Conservation (phyloP, 2,329 filamentous ascomycete species). For the Paraconiothyrium sp. region DNA sequence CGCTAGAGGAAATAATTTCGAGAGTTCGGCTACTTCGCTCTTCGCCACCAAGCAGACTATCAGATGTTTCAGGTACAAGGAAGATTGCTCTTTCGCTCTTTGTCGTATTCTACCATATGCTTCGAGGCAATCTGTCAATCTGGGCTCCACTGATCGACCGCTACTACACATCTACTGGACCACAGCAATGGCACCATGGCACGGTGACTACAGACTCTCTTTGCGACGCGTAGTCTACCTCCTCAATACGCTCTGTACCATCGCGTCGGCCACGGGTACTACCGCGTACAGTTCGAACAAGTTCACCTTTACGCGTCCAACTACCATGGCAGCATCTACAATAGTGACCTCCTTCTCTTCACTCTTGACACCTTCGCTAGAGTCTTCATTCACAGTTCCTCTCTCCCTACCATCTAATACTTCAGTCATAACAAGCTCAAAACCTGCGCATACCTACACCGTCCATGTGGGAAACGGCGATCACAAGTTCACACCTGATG, state of each 20-base stretch:
- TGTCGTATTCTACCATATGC: not conserved
- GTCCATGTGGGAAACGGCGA: constrained; percentile 51
- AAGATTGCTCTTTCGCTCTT: not conserved
- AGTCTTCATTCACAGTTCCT: not conserved
- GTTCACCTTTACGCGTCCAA: not conserved
- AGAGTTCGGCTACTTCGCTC: not conserved
- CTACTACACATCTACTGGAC: not conserved
- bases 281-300: not conserved
- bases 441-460: constrained; percentile 37
- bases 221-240: not conserved
- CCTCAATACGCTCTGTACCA: not conserved
- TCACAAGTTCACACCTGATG: constrained; percentile 51
- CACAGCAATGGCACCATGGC: not conserved
- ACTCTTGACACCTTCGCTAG: not conserved
- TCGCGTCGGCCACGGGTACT: not conserved
- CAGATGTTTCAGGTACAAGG: not conserved
- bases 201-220: not conserved
- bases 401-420: not conserved
- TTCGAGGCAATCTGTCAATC: not conserved
- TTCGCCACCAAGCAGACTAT: not conserved
- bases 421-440: constrained; percentile 25
- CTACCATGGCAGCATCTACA: not conserved
- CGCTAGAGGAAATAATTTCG: not conserved
- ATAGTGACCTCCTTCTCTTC: not conserved
- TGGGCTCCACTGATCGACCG: not conserved